phyloP scores from a whole-genome alignment of 2,329 filamentous ascomycete species.

The Pseudocercospora vitis region DNA sequence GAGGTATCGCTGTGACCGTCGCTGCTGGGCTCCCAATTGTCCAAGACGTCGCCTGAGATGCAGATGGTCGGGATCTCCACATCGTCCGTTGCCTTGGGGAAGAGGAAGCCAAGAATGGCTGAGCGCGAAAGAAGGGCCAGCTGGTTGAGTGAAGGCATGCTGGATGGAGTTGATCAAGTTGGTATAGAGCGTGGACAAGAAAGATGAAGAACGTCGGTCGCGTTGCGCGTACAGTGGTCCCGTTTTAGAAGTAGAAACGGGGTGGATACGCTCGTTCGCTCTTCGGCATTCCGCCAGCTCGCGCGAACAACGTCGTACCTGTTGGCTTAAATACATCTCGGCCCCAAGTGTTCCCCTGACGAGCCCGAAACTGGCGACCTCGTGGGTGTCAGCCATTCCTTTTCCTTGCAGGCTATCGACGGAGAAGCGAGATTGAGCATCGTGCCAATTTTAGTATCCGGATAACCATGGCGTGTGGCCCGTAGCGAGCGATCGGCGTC shows the following conservation, averaged over 20 bases:
- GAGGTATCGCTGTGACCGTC: background rate
- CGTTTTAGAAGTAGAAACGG: background rate
- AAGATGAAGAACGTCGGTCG: background rate
- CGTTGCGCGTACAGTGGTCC: background rate
- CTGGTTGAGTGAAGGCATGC: background rate
- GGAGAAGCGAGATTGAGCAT: constrained; percentile 6
- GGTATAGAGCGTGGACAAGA: background rate
- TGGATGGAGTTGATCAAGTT: background rate
- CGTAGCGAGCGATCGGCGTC: background rate
- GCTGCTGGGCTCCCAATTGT: background rate
- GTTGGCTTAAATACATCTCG: constrained; percentile 1
- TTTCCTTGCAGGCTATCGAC: constrained; percentile 3
- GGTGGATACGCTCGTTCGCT: background rate
- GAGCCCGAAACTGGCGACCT: background rate
- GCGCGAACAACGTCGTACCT: background rate
- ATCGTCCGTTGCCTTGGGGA: constrained; percentile 1
- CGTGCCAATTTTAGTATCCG: constrained; percentile 5
- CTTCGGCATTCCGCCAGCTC: background rate
- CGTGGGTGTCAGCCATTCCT: background rate
- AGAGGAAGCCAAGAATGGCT: background rate
- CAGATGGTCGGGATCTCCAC: constrained; percentile 5
- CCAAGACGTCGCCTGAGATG: background rate
- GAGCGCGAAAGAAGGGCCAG: constrained; percentile 5
- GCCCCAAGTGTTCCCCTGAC: background rate
- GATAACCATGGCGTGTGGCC: background rate